Conservation (phyloP, 768 basidiomycete genomes). For the Termitomyces sp. region DNA sequence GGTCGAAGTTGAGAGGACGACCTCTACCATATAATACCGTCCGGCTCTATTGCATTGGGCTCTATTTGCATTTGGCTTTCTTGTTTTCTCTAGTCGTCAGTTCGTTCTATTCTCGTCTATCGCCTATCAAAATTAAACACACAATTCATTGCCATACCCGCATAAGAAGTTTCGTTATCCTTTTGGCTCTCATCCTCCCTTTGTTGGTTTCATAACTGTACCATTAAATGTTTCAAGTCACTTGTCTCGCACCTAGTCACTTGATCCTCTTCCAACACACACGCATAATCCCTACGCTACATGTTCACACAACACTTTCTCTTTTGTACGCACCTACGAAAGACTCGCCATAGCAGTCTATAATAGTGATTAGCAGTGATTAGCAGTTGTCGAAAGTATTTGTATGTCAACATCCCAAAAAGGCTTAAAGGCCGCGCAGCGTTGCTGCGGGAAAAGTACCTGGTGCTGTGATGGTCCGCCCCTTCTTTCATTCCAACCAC, state of each 20-base stretch:
- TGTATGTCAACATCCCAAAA: slow-evolving; percentile 2
- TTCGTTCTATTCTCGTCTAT: background rate
- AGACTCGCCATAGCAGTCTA: background rate
- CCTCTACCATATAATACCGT: slow-evolving; percentile 38
- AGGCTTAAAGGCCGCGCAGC: background rate
- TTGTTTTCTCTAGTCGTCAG: slow-evolving; percentile 9
- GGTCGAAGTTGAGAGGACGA: slow-evolving; percentile 59
- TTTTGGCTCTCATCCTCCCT: slow-evolving; percentile 1
- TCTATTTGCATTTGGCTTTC: too few species aligned
- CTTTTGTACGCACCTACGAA: background rate
- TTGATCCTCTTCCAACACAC: background rate
- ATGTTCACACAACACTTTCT: background rate
- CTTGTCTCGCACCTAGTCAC: background rate
- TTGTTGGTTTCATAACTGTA: slow-evolving; percentile 3
- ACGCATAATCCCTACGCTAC: slow-evolving; percentile 6
- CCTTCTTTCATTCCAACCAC: slow-evolving; percentile 2
- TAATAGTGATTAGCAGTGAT: background rate
- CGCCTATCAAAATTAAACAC: slow-evolving; percentile 3
- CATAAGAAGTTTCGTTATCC: slow-evolving; percentile 4
- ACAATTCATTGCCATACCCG: slow-evolving; percentile 4
- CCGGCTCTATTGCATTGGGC: background rate
- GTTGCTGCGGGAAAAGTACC: background rate
- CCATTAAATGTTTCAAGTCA: slow-evolving; percentile 6
- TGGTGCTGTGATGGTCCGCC: background rate
- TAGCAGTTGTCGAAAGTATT: background rate